Evolutionary conservation across 1,284 basidiomycete species (phyloP).

Genomic region (Ustilago bromivora): DNA sequence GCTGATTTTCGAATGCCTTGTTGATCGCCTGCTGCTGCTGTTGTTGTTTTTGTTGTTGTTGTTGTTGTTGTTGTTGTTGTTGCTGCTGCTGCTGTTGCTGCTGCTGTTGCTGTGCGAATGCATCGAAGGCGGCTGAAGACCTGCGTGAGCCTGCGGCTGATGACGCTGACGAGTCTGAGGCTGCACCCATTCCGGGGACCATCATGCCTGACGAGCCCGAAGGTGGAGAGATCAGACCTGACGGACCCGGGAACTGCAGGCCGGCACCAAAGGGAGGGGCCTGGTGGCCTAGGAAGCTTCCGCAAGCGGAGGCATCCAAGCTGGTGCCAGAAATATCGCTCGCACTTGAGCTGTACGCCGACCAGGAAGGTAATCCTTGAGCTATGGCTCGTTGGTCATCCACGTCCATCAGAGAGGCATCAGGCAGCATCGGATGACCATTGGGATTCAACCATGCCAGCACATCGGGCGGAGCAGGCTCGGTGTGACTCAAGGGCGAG

Average conservation of each 20-base stretch:
- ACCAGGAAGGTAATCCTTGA: constrained; percentile 29
- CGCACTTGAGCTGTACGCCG: constrained; percentile 37
- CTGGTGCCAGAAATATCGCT: constrained; percentile 35
- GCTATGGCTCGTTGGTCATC: constrained; percentile 22
- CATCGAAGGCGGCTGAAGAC: constrained; percentile 17
- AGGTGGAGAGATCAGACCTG: constrained; percentile 23
- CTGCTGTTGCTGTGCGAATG: constrained; percentile 16
- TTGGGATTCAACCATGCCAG: constrained; percentile 42
- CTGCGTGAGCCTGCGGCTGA: constrained; percentile 34
- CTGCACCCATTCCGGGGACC: constrained; percentile 21
- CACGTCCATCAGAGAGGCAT: constrained; percentile 34
- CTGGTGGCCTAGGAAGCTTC: constrained; percentile 11
- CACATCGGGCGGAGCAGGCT: constrained; percentile 26
- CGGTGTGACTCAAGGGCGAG: constrained; percentile 26
- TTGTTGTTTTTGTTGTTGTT: constrained; percentile 20
- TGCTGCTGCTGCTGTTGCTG: constrained; percentile 13
- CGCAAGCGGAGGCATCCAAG: constrained; percentile 12
- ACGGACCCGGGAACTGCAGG: constrained; percentile 14
- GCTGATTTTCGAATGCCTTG: constrained; percentile 12
- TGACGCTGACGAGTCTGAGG: constrained; percentile 34
- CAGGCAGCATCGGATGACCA: constrained; percentile 18
- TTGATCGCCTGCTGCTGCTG: constrained; percentile 24
- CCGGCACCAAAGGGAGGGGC: constrained; percentile 20
- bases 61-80: constrained; percentile 19
- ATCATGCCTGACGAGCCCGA: constrained; percentile 15